Evolutionary conservation across 495 filamentous ascomycete species (phyloP), one percentile per base, ranked within the genome.

Genomic region (Penicillium flavigenum): DNA sequence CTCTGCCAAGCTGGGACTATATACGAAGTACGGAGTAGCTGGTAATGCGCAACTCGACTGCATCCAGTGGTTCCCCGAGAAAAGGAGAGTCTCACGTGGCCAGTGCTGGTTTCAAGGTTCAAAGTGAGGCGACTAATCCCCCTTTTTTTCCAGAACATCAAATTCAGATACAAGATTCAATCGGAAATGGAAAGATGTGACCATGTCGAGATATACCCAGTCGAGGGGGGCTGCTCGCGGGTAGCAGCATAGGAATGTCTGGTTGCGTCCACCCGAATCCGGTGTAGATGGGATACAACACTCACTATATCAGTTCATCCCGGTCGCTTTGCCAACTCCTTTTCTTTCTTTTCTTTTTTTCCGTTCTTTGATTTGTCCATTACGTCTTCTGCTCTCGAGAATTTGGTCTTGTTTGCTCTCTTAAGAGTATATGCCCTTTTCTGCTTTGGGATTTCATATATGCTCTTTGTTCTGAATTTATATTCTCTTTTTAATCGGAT

Each of bases 251-350:
- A 31, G 56, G 56, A 58, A 58, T 58, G 56, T 31, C 59, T 66
- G 65, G 44, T 68, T 68, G 63, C 65, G 63, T 63, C 60, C 47
- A 51, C 58, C 65, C 65, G 60, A 58, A 66, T 63, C 65, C 61
- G 65, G 62, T 54, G 41, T 53, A 20, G 51, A 53, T 67, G 54
- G 51, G 63, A 65, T 59, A 38, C 49, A 51, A 38, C 49, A 54
- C 47, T 52, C 47, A 52, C 51, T 66, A 66, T 68, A 68, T 68
- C 63, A 65, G 60, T 44, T 47, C 63, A 65, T 63, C 62, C 63
- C 60, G 63, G 65, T 68, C 65, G 58, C 60, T 60, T 66, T 61
- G 24, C 50, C 56, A 61, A 66, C 47, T 41, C 52, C 39, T 32
- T 47, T 48, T 41, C 31, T 58, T 67, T 60, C 54, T 41, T 54